phyloP scores from a whole-genome alignment of 129 eudicot species.

The Centaurea solstitialis region DNA sequence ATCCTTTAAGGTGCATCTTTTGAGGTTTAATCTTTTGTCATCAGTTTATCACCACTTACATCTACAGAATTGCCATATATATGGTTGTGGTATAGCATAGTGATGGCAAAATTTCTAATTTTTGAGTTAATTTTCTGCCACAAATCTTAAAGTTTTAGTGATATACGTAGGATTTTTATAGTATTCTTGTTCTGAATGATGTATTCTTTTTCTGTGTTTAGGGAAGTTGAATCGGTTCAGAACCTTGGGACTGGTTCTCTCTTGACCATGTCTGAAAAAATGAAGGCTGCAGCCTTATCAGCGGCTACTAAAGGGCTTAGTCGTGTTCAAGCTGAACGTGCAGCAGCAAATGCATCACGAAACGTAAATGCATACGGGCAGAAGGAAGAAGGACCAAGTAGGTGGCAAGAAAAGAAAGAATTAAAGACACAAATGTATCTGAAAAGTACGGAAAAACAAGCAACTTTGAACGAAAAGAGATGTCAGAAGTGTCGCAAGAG shows the following conservation, averaged over 20 bases:
- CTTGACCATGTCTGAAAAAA: constrained; percentile 51
- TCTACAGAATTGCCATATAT: too few species aligned
- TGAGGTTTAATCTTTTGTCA: too few species aligned
- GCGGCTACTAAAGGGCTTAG: constrained; percentile 96
- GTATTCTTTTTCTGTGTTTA: not conserved
- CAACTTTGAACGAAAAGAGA: constrained; percentile 77
- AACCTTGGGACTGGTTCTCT: constrained; percentile 1
- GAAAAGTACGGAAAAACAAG: constrained; percentile 92
- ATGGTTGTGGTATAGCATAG: not conserved
- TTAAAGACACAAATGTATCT: constrained; percentile 94
- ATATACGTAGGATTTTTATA: not conserved
- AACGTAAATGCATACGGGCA: constrained; percentile 98
- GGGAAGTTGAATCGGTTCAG: constrained; percentile 4
- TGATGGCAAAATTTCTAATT: not conserved
- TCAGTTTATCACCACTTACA: too few species aligned
- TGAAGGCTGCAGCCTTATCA: constrained; percentile 85
- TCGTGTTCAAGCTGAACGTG: constrained; percentile 97
- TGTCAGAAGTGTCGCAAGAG: constrained; percentile 85
- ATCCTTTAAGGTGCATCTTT: too few species aligned
- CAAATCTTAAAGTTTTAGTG: not conserved
- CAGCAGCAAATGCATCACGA: constrained; percentile 89
- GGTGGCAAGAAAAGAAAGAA: constrained; percentile 99
- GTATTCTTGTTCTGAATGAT: not conserved
- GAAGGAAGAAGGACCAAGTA: constrained; percentile 98
- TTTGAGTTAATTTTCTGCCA: not conserved